Evolutionary conservation across 1,284 basidiomycete genomes (phyloP).

Genomic region (Marasmius tenuissimus): DNA sequence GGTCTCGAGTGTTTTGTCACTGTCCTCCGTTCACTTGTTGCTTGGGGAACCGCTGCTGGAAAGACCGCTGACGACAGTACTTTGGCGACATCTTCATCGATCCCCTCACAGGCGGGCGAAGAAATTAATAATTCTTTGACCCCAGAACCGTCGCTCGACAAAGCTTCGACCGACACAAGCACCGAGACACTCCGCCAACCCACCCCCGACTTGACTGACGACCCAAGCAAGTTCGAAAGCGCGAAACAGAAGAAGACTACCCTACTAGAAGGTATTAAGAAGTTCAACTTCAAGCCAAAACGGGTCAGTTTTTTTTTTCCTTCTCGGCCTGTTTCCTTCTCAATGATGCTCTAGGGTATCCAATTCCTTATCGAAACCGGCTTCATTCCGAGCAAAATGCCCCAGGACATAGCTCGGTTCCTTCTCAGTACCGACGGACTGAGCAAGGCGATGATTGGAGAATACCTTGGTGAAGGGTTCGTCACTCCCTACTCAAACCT

Average conservation of each 20-base stretch:
- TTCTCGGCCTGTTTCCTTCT: slow-evolving; percentile 10
- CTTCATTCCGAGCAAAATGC: slow-evolving; percentile 78
- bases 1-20: slow-evolving; percentile 88
- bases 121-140: slow-evolving; percentile 52
- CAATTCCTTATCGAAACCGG: slow-evolving; percentile 88
- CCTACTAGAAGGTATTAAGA: slow-evolving; percentile 92
- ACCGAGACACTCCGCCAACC: slow-evolving; percentile 57
- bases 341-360: slow-evolving; percentile 61
- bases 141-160: slow-evolving; percentile 56
- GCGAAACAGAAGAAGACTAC: slow-evolving; percentile 98
- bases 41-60: slow-evolving; percentile 76
- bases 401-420: slow-evolving; percentile 86
- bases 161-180: slow-evolving; percentile 42
- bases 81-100: slow-evolving; percentile 35
- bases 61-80: slow-evolving; percentile 42
- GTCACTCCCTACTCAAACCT: slow-evolving; percentile 24
- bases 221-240: slow-evolving; percentile 92
- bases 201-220: slow-evolving; percentile 82
- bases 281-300: slow-evolving; percentile 99
- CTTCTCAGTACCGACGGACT: slow-evolving; percentile 90
- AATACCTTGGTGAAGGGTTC: slow-evolving; percentile 96
- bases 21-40: slow-evolving; percentile 84
- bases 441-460: slow-evolving; percentile 95
- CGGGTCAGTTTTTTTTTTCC: slow-evolving; percentile 43
- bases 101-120: slow-evolving; percentile 49